A percentile compares a stretch with the other conserved stretches of the same genome.
phyloP scores from a whole-genome alignment of 805 yeast genomes.

The Wickerhamomyces silvicola region DNA sequence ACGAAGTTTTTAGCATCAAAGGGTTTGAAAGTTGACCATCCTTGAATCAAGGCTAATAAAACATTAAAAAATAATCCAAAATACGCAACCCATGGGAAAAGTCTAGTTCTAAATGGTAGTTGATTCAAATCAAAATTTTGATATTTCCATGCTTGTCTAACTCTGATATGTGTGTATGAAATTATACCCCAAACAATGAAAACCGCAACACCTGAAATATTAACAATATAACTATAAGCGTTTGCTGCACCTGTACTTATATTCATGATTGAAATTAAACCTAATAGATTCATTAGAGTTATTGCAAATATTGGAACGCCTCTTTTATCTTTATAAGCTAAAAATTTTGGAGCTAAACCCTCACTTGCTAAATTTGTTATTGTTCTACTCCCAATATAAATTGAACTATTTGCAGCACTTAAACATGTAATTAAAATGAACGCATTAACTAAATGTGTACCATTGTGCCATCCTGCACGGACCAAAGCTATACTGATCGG shows the following conservation, averaged over 20 bases:
- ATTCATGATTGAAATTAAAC: slow-evolving; percentile 58
- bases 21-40: slow-evolving; percentile 45
- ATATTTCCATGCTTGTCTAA: slow-evolving; percentile 55
- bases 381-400: slow-evolving; percentile 65
- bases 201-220: slow-evolving; percentile 71
- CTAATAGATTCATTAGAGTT: slow-evolving; percentile 49
- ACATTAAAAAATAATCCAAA: slow-evolving; percentile 32
- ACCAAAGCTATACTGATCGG: slow-evolving; percentile 69
- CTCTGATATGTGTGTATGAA: slow-evolving; percentile 56
- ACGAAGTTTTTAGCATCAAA: slow-evolving; percentile 42
- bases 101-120: slow-evolving; percentile 65
- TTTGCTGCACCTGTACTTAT: slow-evolving; percentile 44
- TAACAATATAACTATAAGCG: slow-evolving; percentile 66
- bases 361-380: slow-evolving; percentile 57
- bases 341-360: slow-evolving; percentile 51
- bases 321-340: slow-evolving; percentile 42
- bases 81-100: slow-evolving; percentile 37
- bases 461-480: slow-evolving; percentile 58
- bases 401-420: slow-evolving; percentile 63
- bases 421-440: slow-evolving; percentile 60
- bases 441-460: slow-evolving; percentile 68
- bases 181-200: slow-evolving; percentile 68
- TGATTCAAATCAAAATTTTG: slow-evolving; percentile 60
- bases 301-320: slow-evolving; percentile 67
- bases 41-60: slow-evolving; percentile 40